Base-by-base conservation (phyloP, 108 stramenopile genomes). In the Pelagomonas calceolata region DNA sequence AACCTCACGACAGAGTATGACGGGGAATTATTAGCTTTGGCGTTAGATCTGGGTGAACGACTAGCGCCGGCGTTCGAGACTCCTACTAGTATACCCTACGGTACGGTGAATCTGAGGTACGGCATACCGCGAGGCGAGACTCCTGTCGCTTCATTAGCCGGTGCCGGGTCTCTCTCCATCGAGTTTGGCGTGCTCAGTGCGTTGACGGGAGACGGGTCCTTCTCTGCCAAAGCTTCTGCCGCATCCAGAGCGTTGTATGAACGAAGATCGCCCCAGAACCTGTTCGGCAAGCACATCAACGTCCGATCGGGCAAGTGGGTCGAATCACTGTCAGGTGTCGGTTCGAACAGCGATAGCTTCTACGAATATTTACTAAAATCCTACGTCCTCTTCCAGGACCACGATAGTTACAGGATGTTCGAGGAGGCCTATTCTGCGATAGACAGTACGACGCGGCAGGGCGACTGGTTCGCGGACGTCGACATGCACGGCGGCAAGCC, bases 271-370 rank as follows among this genome's bases (percentile, higher is more conserved):
- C 26, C 30, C 18, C 72, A 87, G 34, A 75, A 88, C 64, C 79
- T 95, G 32, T 69, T 94, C 30, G 96, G 96, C 10, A 93, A 94
- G 71, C 95, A 98, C 75, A 90, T 98, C 67, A 81, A 94, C 79
- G 76, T 88, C 29, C 75, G 80, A 12, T 83, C 68, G 30, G 96
- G 96, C 46, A 45, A 66, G 39, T 98, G 96, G 96, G 86, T 80
- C 7, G 96, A 98, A 81, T 45, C 78, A 3, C 67, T 91, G 32
- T 85, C 87, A 35, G 94, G 96, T 0, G 84, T 98, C 70, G 96
- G 96, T 26, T 81, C 75, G 0, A 97, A 97, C 77, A 88, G 90
- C 0, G 96, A 97, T 74, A 90, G 89, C 34, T 95, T 95, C 75
- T 94, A 90, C 78, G 96, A 97, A 81, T 96, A 98, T 75, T 76